Percentiles rank a stretch among this genome's conserved stretches.
These are phyloP conservation scores for Aspergillus carbonarius DNA, from an alignment of 2,329 filamentous ascomycete genomes.

Conservation along the genomic window DNA sequence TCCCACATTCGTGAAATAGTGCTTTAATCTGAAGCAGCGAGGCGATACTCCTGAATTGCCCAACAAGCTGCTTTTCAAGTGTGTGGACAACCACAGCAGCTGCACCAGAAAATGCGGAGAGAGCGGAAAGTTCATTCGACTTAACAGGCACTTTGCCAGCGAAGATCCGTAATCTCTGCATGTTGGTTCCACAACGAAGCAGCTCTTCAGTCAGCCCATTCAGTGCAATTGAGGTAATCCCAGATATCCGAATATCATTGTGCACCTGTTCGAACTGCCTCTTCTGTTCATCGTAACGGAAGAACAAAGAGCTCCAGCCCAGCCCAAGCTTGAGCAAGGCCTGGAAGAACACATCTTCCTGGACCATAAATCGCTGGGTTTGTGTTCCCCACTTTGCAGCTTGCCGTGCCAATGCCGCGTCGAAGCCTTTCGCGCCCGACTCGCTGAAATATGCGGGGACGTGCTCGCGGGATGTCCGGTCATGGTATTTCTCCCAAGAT, in stretches of 20 bases:
- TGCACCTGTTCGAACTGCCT: constrained; percentile 43
- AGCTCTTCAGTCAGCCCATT: constrained; percentile 32
- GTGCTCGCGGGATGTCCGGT: constrained; percentile 32
- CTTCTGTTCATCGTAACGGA: constrained; percentile 39
- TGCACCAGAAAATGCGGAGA: constrained; percentile 38
- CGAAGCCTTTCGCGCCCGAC: constrained; percentile 40
- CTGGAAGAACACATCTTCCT: constrained; percentile 39
- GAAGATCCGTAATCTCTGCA: constrained; percentile 39
- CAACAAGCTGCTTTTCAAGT: constrained; percentile 37
- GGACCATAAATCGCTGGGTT: constrained; percentile 33
- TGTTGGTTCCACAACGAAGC: constrained; percentile 37
- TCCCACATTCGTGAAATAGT: constrained; percentile 40
- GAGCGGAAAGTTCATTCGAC: constrained; percentile 28
- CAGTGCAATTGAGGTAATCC: constrained; percentile 48
- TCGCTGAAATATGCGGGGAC: constrained; percentile 46
- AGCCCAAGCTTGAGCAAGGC: constrained; percentile 43
- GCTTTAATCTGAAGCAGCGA: constrained; percentile 41
- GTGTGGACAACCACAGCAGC: constrained; percentile 36
- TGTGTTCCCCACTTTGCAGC: constrained; percentile 19
- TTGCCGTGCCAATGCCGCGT: constrained; percentile 36
- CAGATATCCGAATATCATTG: constrained; percentile 49
- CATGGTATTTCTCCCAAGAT: constrained; percentile 45
- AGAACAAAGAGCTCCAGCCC: constrained; percentile 47
- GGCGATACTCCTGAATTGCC: constrained; percentile 22
- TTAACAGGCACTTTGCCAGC: constrained; percentile 28